phyloP scores from a whole-genome alignment of 768 basidiomycete genomes.

The Grammothele lineata region DNA sequence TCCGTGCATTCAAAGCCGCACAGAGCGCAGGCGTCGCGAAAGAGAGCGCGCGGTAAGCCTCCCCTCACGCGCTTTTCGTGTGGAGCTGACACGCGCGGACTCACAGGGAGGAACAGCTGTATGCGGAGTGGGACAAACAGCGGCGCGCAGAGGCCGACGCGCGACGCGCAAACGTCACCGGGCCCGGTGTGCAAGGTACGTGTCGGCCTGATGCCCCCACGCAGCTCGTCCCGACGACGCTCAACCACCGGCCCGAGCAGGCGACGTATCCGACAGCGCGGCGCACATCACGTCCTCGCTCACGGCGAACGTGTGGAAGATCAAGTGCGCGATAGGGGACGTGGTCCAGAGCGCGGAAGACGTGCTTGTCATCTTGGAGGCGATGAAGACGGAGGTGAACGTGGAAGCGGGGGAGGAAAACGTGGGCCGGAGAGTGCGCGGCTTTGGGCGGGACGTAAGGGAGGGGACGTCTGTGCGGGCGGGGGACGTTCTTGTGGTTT shows the following conservation, averaged over 20 bases:
- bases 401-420: slow-evolving; percentile 41
- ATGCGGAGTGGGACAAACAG: slow-evolving; percentile 8
- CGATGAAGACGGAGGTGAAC: slow-evolving; percentile 64
- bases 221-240: no score
- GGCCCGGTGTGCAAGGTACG: not conserved
- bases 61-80: not conserved
- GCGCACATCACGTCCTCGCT: slow-evolving; percentile 28
- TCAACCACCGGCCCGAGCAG: no score
- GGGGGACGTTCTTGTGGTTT: slow-evolving; percentile 43
- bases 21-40: slow-evolving; percentile 33
- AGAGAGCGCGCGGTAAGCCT: slow-evolving; percentile 38
- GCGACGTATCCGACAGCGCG: no score
- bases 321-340: slow-evolving; percentile 41
- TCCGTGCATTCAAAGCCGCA: slow-evolving; percentile 35
- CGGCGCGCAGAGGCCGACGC: slow-evolving; percentile 7
- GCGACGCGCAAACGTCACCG: not conserved
- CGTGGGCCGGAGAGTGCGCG: slow-evolving; percentile 39
- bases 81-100: not conserved
- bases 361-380: slow-evolving; percentile 49
- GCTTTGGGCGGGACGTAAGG: slow-evolving; percentile 36
- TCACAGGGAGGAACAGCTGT: slow-evolving; percentile 10
- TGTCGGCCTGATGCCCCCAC: not conserved
- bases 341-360: slow-evolving; percentile 37
- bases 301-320: slow-evolving; percentile 47
- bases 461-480: slow-evolving; percentile 43